Base-by-base conservation (phyloP, 371 early-diverging fungal genomes). In the Gilbertella persicaria region DNA sequence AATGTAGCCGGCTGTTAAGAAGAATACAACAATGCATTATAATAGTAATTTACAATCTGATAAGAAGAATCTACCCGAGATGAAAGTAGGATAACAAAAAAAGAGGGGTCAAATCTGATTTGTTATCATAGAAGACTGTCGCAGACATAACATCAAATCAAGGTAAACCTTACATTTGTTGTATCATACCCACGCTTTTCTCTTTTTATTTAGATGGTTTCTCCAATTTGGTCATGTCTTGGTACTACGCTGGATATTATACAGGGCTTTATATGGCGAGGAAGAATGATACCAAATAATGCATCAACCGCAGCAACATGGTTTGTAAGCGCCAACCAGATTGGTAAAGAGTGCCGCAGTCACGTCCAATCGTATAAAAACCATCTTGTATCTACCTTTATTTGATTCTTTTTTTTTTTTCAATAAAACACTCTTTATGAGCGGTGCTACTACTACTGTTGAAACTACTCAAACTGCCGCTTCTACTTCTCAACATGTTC, bases 191-290 rank as follows among this genome's bases (percentile, higher is more conserved):
- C 9, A 28, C 28, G 12, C 16, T 7, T 44, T 26, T 28, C 33
- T 8, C 33, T 13, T 28, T 28, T 28, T 9, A 28, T 28, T 28
- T 28, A 33, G 33, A 33, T n/a, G n/a, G n/a, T 20, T 37, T 62
- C 28, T 56, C 62, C 12, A 56, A 55, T 53, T 16, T 62, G 38
- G 43, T 62, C 16, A 62, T 62, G 62, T 46, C 62, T 3, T 62
- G 62, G 62, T 62, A 62, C 40, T 62, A 62, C 29, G 41, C 44
- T 38, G 62, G 62, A 21, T 62, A 62, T 33, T 62, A 62, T 45
- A 62, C 62, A 1, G 62, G 49, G 1, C 47, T 62, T 37, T 57
- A 62, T 48, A 57, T 56, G 16, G 62, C 48, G 53, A 37, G 20
- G 1, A 16, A 24, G 19, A 45, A 20, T n/a, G 19, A 21, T 20